Evolutionary conservation across 352 stramenopile species (phyloP).

Genomic region (Phytophthora pluvialis): DNA sequence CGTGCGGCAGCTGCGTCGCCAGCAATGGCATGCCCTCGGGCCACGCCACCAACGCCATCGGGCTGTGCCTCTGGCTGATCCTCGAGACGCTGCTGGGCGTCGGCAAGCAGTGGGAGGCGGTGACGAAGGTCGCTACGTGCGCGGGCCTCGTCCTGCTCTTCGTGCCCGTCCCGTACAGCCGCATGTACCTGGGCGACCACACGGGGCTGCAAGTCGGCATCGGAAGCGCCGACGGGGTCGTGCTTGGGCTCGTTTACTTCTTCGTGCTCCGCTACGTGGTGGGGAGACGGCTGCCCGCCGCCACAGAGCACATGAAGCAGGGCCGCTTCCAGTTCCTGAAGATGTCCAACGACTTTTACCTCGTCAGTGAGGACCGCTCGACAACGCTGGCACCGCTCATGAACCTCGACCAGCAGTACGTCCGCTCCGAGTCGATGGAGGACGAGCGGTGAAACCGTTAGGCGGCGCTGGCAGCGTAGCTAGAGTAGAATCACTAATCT

Average conservation of each 20-base stretch:
- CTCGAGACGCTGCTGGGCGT: slow-evolving; percentile 51
- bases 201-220: slow-evolving; percentile 54
- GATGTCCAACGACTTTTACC: slow-evolving; percentile 52
- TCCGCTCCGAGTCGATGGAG: slow-evolving; percentile 21
- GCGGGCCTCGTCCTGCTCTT: slow-evolving; percentile 39
- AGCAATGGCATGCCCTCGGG: slow-evolving; percentile 62
- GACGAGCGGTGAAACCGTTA: slow-evolving; percentile 3
- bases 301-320: slow-evolving; percentile 35
- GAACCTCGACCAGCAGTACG: slow-evolving; percentile 21
- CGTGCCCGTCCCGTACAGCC: slow-evolving; percentile 60
- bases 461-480: not conserved
- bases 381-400: slow-evolving; percentile 30
- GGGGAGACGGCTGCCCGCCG: slow-evolving; percentile 31
- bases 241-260: slow-evolving; percentile 56
- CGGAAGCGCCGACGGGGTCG: slow-evolving; percentile 42
- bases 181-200: slow-evolving; percentile 68
- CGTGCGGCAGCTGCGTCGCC: slow-evolving; percentile 54
- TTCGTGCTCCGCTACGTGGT: slow-evolving; percentile 48
- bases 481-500: slow-evolving; percentile 1
- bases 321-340: slow-evolving; percentile 36
- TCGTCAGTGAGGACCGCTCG: slow-evolving; percentile 6
- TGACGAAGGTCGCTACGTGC: slow-evolving; percentile 22
- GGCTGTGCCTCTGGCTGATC: slow-evolving; percentile 54
- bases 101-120: slow-evolving; percentile 28
- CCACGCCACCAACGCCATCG: slow-evolving; percentile 59